Conservation (phyloP, 2,329 filamentous ascomycete species). For the Paradendryphiella salina region DNA sequence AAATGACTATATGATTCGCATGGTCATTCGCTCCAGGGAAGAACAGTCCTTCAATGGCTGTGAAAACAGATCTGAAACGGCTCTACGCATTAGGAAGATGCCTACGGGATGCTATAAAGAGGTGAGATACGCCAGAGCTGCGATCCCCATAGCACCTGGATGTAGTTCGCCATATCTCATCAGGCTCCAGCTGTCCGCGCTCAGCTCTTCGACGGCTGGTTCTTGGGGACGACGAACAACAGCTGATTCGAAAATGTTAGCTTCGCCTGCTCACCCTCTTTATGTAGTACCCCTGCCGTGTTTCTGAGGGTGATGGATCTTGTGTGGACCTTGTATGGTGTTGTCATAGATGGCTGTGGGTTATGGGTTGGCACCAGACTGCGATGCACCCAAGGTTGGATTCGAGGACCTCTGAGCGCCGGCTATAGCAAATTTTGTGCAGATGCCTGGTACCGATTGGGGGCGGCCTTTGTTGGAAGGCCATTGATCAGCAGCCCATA, state of each 20-base stretch:
- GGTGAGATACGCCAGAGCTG: not conserved
- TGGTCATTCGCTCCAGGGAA: not conserved
- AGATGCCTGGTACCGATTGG: conserved; percentile 6
- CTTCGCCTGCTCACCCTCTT: not conserved
- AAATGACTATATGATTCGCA: not conserved
- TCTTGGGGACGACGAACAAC: not conserved
- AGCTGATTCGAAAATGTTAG: not conserved
- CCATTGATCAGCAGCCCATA: conserved; percentile 8
- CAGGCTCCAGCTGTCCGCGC: not conserved
- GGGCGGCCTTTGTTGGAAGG: conserved; percentile 2
- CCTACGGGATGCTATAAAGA: not conserved
- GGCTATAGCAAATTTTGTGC: not conserved
- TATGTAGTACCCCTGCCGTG: not conserved
- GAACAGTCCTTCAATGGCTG: not conserved
- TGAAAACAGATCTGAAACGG: not conserved
- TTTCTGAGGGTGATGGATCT: not conserved
- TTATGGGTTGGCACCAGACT: not conserved
- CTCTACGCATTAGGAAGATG: not conserved
- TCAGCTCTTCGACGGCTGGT: not conserved
- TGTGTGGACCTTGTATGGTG: not conserved
- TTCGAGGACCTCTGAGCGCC: not conserved
- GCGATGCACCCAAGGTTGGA: not conserved
- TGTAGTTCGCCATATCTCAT: not conserved
- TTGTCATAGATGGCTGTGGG: not conserved
- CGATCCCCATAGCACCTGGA: not conserved